Conservation (phyloP, 331 rosid species). For the Quercus phellos region DNA sequence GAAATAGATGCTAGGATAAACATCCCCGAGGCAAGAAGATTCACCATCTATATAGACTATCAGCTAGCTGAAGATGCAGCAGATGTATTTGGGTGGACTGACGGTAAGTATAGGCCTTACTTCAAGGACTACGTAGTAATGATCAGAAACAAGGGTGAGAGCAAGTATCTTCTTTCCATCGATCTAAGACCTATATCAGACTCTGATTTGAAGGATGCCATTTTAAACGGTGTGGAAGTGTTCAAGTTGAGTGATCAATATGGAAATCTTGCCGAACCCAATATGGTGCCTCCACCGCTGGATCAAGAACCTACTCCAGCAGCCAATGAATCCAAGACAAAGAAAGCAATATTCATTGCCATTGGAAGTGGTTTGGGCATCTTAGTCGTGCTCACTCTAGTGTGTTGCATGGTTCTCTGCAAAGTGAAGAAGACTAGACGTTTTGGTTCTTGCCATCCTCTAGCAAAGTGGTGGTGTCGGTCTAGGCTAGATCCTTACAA, state of each 20-base stretch:
- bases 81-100: background rate
- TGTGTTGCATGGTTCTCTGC: no score
- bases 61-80: rapidly evolving
- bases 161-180: background rate
- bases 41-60: background rate
- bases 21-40: background rate
- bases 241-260: background rate
- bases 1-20: rapidly evolving
- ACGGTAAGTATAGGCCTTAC: background rate
- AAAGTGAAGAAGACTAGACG: no score
- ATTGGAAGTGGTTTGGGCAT: background rate
- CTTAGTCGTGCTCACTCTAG: no score
- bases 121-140: background rate
- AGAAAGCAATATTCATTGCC: background rate
- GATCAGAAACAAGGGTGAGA: background rate
- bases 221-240: background rate
- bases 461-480: no score
- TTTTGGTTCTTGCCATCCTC: no score
- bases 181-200: background rate
- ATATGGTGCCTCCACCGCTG: background rate
- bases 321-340: background rate
- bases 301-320: background rate
- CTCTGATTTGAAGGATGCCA: rapidly evolving
- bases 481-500: no score
- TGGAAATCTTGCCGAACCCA: background rate